Evolutionary conservation across 1,284 basidiomycete genomes (phyloP), one percentile per base, ranked within the genome.

Genomic region (Trichosporon sp.): DNA sequence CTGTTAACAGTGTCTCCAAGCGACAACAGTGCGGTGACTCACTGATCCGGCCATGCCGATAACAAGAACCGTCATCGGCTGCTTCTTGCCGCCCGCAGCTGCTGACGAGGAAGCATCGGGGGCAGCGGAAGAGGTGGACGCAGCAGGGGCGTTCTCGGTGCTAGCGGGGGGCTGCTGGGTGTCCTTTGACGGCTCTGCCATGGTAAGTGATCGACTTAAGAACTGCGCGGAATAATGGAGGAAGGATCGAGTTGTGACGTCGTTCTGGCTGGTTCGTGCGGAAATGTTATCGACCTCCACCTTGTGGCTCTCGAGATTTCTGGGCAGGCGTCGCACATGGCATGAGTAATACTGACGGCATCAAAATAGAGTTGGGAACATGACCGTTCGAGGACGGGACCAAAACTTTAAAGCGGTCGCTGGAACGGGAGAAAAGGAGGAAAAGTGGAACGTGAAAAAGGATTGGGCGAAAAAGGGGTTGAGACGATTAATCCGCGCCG

Each of bases 51-150:
- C 82, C 82, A 83, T 83, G 56, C 82, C 82, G 72, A 96, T 95
- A 56, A 92, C 90, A 72, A 95, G 89, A 67, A 95, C 92, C 4
- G 91, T 89, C 11, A 89, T 87, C 0, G 93, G 92, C 77, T 92
- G 89, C 78, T 83, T 83, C 75, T 80, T 78, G 29, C 66, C 68
- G 3, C 13, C 66, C 62, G 34, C 70, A 23, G 53, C 60, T 4
- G 68, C 62, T 21, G 51, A 42, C 18, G 56, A 15, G n/a, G 58
- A 27, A 23, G 69, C 62, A 11, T 31, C 56, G 29, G 56, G 18
- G 6, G 56, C 56, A 9, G 47, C 23, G 21, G 47, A 51, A 25
- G 56, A 60, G 56, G 56, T 32, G 15, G 56, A 60, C 18, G 56
- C 27, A 60, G 56, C 56, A 29, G 56, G 18, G 8, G 29, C 56